These are phyloP conservation scores for Atalantia buxifolia DNA, from an alignment of 345 rosid genomes.

Conservation along the genomic window DNA sequence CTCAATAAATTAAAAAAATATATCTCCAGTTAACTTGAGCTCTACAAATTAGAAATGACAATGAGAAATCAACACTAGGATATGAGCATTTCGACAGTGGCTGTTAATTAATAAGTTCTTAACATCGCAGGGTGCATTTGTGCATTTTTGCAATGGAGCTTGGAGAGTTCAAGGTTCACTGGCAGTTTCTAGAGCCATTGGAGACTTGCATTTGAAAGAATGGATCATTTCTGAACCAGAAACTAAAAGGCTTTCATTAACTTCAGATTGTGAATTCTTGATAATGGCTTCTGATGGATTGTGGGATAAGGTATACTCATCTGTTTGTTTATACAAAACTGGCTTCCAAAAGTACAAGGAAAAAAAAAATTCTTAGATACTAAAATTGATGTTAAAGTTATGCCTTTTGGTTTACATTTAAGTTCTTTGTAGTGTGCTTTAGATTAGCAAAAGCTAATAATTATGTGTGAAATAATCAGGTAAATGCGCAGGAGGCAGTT, in stretches of 20 bases:
- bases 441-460: background rate
- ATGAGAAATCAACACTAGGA: too few relatives aligned
- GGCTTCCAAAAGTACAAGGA: background rate
- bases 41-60: too few relatives aligned
- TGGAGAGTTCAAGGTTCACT: constrained; percentile 57
- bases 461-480: constrained; percentile 22
- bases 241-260: constrained; percentile 23
- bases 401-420: too few relatives aligned
- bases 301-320: constrained; percentile 49
- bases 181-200: constrained; percentile 53
- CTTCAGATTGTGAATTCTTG: constrained; percentile 41
- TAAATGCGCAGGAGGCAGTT: constrained; percentile 48
- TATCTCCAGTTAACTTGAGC: too few relatives aligned
- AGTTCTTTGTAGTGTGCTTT: background rate
- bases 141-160: constrained; percentile 36
- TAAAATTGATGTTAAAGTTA: too few relatives aligned
- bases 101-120: too few relatives aligned
- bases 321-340: background rate
- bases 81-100: too few relatives aligned
- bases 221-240: constrained; percentile 61
- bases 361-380: background rate
- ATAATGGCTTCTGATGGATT: constrained; percentile 58
- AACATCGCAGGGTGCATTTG: constrained; percentile 47
- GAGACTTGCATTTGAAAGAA: constrained; percentile 48
- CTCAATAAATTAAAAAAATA: too few relatives aligned